Conservation (phyloP, 495 filamentous ascomycete genomes). For the Penicillium riverlandense region DNA sequence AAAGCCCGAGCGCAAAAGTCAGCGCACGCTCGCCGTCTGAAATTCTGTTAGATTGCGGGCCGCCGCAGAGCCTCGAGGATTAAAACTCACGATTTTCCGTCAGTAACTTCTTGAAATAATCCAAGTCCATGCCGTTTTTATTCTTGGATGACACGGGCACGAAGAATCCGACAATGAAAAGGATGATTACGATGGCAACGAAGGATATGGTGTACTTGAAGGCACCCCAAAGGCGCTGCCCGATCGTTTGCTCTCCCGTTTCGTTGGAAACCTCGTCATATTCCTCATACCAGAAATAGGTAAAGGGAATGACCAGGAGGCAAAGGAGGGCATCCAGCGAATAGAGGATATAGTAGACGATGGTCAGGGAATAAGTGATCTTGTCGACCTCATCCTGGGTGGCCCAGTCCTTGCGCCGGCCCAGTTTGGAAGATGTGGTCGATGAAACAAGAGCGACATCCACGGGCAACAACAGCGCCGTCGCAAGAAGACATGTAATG, state of each 20-base stretch:
- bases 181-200: slow-evolving; percentile 64
- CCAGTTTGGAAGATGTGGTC: slow-evolving; percentile 66
- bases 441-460: slow-evolving; percentile 93
- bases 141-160: slow-evolving; percentile 60
- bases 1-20: slow-evolving; percentile 76
- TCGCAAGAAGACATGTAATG: slow-evolving; percentile 80
- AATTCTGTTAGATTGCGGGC: slow-evolving; percentile 1
- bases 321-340: slow-evolving; percentile 88
- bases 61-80: not conserved
- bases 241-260: slow-evolving; percentile 63
- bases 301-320: slow-evolving; percentile 84
- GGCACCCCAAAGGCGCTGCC: slow-evolving; percentile 66
- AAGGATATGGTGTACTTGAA: slow-evolving; percentile 89
- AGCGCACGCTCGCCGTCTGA: slow-evolving; percentile 83
- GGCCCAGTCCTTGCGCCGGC: slow-evolving; percentile 91
- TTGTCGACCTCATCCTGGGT: slow-evolving; percentile 66
- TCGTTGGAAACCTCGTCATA: slow-evolving; percentile 81
- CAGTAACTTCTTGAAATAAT: slow-evolving; percentile 84
- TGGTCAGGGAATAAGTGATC: slow-evolving; percentile 71
- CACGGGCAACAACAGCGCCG: slow-evolving; percentile 84
- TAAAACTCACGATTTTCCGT: slow-evolving; percentile 63
- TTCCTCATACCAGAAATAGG: slow-evolving; percentile 98
- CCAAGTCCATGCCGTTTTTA: slow-evolving; percentile 62
- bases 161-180: slow-evolving; percentile 92
- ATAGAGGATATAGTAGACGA: slow-evolving; percentile 90